Percentiles rank a stretch among this genome's conserved stretches.
Evolutionary conservation across 2,329 filamentous ascomycete species (phyloP).

Genomic region (Curvularia verruculosa): DNA sequence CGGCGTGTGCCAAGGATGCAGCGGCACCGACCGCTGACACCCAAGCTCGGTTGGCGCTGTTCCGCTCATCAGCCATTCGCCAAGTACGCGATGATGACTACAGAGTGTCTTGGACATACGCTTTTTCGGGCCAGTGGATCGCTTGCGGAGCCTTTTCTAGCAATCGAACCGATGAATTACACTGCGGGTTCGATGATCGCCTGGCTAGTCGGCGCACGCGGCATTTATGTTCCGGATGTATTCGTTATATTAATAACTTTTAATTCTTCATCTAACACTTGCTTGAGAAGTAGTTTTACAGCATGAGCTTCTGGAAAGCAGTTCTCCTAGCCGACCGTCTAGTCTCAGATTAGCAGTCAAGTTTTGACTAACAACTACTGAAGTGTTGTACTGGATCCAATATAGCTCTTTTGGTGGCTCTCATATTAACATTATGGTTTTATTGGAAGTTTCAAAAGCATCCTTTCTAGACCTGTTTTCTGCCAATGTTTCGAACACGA

Average conservation of each 20-base stretch:
- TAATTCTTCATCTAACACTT: not conserved
- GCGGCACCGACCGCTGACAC: conserved; percentile 12
- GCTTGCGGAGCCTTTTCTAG: conserved; percentile 22
- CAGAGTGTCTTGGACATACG: conserved; percentile 9
- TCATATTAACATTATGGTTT: too few relatives aligned
- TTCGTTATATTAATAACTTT: not conserved
- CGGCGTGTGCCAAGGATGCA: conserved; percentile 18
- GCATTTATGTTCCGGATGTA: not conserved
- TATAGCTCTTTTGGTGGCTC: too few relatives aligned
- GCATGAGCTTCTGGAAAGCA: not conserved
- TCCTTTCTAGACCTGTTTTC: too few relatives aligned
- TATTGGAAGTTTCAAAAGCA: too few relatives aligned
- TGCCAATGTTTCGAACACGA: too few relatives aligned
- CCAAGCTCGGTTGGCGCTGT: conserved; percentile 17
- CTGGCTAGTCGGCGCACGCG: not conserved
- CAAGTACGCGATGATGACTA: conserved; percentile 6
- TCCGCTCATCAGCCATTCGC: conserved; percentile 8
- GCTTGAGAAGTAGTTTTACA: not conserved
- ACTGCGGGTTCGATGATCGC: not conserved
- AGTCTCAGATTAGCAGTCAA: too few relatives aligned
- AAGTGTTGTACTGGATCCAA: too few relatives aligned
- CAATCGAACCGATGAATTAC: conserved; percentile 16
- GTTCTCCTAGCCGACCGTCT: not conserved
- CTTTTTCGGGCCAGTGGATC: conserved; percentile 6
- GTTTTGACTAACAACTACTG: too few relatives aligned